Evolutionary conservation across 257 asterid species (phyloP).

Genomic region (Petunia axillaris): DNA sequence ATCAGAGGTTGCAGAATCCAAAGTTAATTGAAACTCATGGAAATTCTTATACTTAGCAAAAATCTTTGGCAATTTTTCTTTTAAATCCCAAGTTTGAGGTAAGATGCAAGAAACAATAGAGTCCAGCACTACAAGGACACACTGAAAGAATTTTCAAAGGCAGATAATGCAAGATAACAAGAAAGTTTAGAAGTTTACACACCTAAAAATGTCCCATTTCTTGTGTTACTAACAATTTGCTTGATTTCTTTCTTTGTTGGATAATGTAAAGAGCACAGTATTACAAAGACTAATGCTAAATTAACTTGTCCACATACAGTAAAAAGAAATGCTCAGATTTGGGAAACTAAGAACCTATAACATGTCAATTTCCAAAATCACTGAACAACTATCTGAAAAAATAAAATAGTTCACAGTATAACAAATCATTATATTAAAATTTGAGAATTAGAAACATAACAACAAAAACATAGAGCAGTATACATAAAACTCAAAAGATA

Average conservation of each 20-base stretch:
- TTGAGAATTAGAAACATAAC: not conserved
- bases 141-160: too few relatives aligned
- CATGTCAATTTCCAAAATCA: not conserved
- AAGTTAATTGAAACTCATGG: not conserved
- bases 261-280: not conserved
- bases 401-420: not conserved
- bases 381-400: not conserved
- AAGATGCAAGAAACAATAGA: not conserved
- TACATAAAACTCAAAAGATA: not conserved
- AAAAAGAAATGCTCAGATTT: not conserved
- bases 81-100: not conserved
- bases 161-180: not conserved
- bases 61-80: too few relatives aligned
- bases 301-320: not conserved
- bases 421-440: not conserved
- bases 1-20: slow-evolving; percentile 7
- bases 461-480: not conserved
- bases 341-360: not conserved
- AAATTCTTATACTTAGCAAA: not conserved
- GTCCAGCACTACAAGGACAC: too few relatives aligned
- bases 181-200: too few relatives aligned
- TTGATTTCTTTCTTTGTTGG: not conserved
- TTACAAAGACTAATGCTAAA: not conserved
- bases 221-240: not conserved
- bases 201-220: not conserved